Evolutionary conservation across 2,329 filamentous ascomycete genomes (phyloP).

Genomic region (Coleophoma cylindrospora): DNA sequence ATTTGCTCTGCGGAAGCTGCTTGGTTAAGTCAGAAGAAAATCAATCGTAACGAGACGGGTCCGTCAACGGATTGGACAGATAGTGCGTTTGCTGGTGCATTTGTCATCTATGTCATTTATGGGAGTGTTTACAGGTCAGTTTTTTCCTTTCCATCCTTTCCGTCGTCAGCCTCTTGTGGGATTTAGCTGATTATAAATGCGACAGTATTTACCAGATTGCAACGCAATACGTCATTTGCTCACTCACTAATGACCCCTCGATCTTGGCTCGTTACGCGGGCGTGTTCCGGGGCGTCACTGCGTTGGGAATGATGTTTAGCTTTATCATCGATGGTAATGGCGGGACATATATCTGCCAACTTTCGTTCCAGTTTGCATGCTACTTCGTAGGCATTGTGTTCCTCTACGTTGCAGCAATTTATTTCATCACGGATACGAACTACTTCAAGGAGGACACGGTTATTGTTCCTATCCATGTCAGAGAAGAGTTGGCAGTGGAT

Average conservation of each 20-base stretch:
- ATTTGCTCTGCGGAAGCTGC: not conserved
- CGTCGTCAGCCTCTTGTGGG: not conserved
- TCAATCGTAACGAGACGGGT: not conserved
- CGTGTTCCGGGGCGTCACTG: no score
- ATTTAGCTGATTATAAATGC: not conserved
- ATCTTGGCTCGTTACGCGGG: no score
- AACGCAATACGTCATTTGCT: no score
- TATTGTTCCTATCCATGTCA: conserved; percentile 2
- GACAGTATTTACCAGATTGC: not conserved
- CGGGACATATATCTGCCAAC: not conserved
- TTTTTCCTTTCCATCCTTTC: not conserved
- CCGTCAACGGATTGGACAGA: not conserved
- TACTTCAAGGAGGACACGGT: conserved; percentile 4
- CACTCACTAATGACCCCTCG: no score
- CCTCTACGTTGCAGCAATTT: conserved; percentile 2
- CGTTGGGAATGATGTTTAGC: no score
- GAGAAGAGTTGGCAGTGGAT: not conserved
- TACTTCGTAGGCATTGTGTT: not conserved
- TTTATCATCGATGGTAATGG: not conserved
- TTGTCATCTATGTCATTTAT: conserved; percentile 1
- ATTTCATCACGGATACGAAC: conserved; percentile 1
- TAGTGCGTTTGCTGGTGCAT: not conserved
- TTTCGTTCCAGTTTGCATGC: not conserved
- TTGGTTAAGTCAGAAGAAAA: not conserved
- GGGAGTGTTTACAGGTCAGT: not conserved